Conservation (phyloP, 345 rosid genomes). For the Pistacia atlantica region DNA sequence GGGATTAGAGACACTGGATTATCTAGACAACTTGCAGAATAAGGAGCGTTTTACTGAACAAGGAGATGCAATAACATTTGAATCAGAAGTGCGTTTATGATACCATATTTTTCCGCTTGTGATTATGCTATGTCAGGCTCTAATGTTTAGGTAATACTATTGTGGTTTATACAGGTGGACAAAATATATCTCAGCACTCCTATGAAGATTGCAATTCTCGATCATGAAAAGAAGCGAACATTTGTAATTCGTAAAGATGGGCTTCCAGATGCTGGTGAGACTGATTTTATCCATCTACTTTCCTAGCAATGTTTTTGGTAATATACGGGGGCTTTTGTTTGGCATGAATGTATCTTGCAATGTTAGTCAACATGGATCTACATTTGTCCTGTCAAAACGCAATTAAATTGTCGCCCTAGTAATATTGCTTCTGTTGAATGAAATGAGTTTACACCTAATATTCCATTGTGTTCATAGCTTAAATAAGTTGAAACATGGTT, state of each 20-base stretch:
- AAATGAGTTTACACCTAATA: not conserved
- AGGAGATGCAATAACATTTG: constrained; percentile 95
- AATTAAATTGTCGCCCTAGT: not conserved
- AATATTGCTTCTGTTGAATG: not conserved
- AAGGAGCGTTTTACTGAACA: constrained; percentile 89
- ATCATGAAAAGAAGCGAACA: constrained; percentile 95
- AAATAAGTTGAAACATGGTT: too few species aligned
- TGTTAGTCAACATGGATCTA: not conserved
- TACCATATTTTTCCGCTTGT: not conserved
- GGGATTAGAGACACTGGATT: constrained; percentile 91
- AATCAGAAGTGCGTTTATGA: constrained; percentile 66
- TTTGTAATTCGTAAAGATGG: constrained; percentile 94
- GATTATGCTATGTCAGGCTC: not conserved
- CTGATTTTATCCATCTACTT: not conserved
- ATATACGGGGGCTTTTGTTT: not conserved
- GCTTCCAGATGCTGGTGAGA: constrained; percentile 94
- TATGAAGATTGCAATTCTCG: constrained; percentile 88
- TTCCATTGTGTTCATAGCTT: not conserved
- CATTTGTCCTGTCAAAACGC: not conserved
- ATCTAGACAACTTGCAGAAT: constrained; percentile 84
- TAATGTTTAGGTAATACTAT: constrained; percentile 12
- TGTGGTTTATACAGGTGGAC: constrained; percentile 53
- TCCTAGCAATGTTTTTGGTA: constrained; percentile 1
- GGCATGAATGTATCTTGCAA: not conserved
- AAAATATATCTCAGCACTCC: constrained; percentile 85